Percentiles rank a stretch among this genome's conserved stretches.
Conservation (phyloP, 2,329 filamentous ascomycete genomes). For the Triangularia setosa region DNA sequence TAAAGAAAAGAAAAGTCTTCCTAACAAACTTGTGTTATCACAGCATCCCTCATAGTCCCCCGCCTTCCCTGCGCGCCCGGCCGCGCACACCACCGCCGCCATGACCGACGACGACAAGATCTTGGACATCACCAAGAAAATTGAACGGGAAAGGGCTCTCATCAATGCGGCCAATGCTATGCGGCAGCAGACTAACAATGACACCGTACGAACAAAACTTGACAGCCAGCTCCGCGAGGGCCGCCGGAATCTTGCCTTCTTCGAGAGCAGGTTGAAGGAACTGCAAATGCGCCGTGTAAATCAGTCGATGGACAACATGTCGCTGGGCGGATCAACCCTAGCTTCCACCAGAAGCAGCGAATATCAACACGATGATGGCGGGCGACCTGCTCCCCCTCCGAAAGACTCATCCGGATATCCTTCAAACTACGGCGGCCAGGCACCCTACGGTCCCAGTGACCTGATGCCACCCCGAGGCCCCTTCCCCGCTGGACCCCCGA, state of each 20-base stretch:
- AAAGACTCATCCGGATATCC: slow-evolving; percentile 64
- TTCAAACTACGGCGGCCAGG: slow-evolving; percentile 49
- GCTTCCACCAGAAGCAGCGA: slow-evolving; percentile 37
- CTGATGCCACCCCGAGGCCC: slow-evolving; percentile 79
- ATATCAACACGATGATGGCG: slow-evolving; percentile 41
- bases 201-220: slow-evolving; percentile 81
- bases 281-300: slow-evolving; percentile 76
- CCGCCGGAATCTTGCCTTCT: slow-evolving; percentile 88
- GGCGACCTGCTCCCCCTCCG: slow-evolving; percentile 63
- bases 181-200: slow-evolving; percentile 94
- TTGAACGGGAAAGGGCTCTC: slow-evolving; percentile 92
- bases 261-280: slow-evolving; percentile 87
- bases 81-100: slow-evolving; percentile 37
- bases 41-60: slow-evolving; percentile 9
- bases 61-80: slow-evolving; percentile 17
- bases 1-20: neutral
- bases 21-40: slow-evolving; percentile 10
- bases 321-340: slow-evolving; percentile 39
- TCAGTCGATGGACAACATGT: slow-evolving; percentile 64
- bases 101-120: slow-evolving; percentile 64
- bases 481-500: slow-evolving; percentile 69
- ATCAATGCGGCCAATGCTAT: slow-evolving; percentile 93
- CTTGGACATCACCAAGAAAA: slow-evolving; percentile 89
- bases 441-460: slow-evolving; percentile 58
- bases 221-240: slow-evolving; percentile 94